Percentiles rank a stretch among this genome's conserved stretches.
Evolutionary conservation across 1,284 basidiomycete species (phyloP).

Genomic region (Coniferiporia sulphurascens): DNA sequence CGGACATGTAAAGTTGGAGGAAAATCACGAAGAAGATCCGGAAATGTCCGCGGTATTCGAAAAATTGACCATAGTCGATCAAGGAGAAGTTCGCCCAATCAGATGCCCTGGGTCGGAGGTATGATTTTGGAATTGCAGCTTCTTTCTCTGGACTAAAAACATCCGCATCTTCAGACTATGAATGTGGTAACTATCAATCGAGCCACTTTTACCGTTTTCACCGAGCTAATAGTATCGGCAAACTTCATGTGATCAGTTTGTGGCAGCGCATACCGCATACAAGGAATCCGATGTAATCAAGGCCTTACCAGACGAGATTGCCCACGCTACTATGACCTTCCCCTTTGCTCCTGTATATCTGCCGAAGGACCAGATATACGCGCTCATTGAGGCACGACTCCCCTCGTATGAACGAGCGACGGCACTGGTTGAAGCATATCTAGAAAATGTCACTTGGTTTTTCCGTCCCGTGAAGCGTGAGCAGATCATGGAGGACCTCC

Average conservation of each 20-base stretch:
- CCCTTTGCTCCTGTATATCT: constrained; percentile 13
- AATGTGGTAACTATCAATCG: background rate
- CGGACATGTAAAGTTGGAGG: background rate
- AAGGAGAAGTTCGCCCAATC: constrained; percentile 7
- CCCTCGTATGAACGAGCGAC: constrained; percentile 17
- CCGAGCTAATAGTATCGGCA: background rate
- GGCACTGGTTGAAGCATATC: constrained; percentile 13
- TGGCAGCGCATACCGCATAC: background rate
- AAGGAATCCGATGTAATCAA: background rate
- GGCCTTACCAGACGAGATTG: background rate
- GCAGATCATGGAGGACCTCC: constrained; percentile 17
- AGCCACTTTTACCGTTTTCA: background rate
- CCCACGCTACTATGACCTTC: constrained; percentile 1
- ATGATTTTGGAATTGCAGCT: background rate
- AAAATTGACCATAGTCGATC: constrained; percentile 9
- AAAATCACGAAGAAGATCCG: constrained; percentile 2
- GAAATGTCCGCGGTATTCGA: constrained; percentile 10
- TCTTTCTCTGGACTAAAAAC: background rate
- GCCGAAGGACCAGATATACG: constrained; percentile 6
- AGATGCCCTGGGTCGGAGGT: constrained; percentile 13
- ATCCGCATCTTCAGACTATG: background rate
- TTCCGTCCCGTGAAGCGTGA: constrained; percentile 14
- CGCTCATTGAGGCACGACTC: constrained; percentile 9
- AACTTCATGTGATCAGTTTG: background rate
- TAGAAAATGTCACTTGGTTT: constrained; percentile 11